Evolutionary conservation across 2,329 filamentous ascomycete species (phyloP).

Genomic region (Pseudogymnoascus sp.): DNA sequence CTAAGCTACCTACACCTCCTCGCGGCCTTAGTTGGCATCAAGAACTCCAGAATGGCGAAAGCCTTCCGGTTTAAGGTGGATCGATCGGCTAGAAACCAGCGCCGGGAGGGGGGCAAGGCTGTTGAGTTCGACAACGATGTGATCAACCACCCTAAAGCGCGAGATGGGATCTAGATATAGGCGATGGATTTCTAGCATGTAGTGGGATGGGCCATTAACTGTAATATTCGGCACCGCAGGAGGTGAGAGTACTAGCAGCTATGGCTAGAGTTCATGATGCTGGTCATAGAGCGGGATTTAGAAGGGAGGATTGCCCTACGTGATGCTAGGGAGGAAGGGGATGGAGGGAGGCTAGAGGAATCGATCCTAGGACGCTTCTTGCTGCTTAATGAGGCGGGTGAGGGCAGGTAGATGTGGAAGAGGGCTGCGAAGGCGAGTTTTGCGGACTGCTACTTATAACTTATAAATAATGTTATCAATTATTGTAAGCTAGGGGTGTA

Average conservation of each 20-base stretch:
- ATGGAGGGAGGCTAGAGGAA: slow-evolving; percentile 34
- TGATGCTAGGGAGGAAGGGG: slow-evolving; percentile 17
- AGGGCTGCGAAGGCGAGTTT: slow-evolving; percentile 59
- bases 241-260: slow-evolving; percentile 76
- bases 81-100: slow-evolving; percentile 17
- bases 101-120: slow-evolving; percentile 25
- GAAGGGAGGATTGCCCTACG: neutral
- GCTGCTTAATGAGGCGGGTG: slow-evolving; percentile 28
- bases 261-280: slow-evolving; percentile 74
- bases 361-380: slow-evolving; percentile 54
- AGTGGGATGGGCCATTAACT: slow-evolving; percentile 89
- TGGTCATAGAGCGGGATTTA: slow-evolving; percentile 61
- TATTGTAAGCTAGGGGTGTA: too few species aligned
- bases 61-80: slow-evolving; percentile 39
- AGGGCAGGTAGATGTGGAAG: slow-evolving; percentile 35
- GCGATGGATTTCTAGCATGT: slow-evolving; percentile 84
- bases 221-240: slow-evolving; percentile 61
- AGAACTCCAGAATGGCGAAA: neutral
- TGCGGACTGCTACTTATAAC: too few species aligned
- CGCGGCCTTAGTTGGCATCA: neutral
- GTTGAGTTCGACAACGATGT: slow-evolving; percentile 34
- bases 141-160: slow-evolving; percentile 52
- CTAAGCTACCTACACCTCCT: neutral
- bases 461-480: too few species aligned
- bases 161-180: slow-evolving; percentile 59